Evolutionary conservation across 768 basidiomycete genomes (phyloP).

Genomic region (Sporobolomyces roseus): DNA sequence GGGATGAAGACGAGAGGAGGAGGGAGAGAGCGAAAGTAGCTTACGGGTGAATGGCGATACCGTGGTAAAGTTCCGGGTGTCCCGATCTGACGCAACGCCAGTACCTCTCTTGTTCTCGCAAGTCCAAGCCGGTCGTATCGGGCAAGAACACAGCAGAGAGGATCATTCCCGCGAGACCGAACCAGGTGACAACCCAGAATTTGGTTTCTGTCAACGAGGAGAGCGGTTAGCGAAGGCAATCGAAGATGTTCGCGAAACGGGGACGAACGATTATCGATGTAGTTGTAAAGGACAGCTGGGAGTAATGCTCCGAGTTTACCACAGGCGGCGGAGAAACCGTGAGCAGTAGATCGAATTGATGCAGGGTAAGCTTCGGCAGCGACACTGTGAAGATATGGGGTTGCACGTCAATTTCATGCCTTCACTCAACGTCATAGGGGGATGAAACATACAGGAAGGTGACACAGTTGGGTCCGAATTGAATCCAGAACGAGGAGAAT

Average conservation of each 20-base stretch:
- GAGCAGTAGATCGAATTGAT: constrained; percentile 51
- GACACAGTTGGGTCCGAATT: constrained; percentile 49
- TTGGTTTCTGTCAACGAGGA: constrained; percentile 38
- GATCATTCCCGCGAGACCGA: constrained; percentile 47
- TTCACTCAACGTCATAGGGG: no score
- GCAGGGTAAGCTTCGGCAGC: constrained; percentile 53
- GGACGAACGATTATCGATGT: constrained; percentile 43
- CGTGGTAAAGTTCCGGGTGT: no score
- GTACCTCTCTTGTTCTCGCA: constrained; percentile 49
- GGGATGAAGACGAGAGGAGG: no score
- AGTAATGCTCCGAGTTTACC: constrained; percentile 52
- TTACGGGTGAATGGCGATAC: no score
- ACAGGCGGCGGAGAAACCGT: constrained; percentile 50
- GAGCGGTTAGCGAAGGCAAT: background rate
- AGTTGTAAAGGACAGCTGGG: constrained; percentile 52
- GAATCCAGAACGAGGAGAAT: constrained; percentile 50
- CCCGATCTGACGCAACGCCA: no score
- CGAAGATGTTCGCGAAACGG: background rate
- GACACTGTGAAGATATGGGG: constrained; percentile 31
- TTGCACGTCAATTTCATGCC: background rate
- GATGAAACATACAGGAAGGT: constrained; percentile 47
- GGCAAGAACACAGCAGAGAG: constrained; percentile 44
- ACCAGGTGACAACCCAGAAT: constrained; percentile 52
- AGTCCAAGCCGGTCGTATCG: constrained; percentile 53
- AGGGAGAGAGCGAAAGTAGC: no score